Evolutionary conservation across 208 protist genomes (phyloP), one percentile per base, ranked within the genome.

Genomic region (Leishmania arabica): DNA sequence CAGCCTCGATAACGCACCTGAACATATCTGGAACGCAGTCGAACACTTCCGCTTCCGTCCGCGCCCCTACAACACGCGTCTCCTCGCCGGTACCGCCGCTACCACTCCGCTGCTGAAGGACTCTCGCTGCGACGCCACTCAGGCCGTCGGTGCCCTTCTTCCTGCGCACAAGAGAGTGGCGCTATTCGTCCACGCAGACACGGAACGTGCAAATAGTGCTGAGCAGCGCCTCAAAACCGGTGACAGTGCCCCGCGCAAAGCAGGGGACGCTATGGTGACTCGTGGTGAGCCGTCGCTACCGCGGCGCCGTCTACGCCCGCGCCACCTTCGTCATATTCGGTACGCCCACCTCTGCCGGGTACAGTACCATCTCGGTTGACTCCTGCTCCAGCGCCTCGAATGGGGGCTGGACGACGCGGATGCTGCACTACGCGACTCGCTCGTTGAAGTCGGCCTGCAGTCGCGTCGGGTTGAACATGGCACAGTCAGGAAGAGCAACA

Each of bases 401-500:
- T 15, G 81, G 84, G 62, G 81, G 84, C 21, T 81, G 58, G 45
- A 85, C 64, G 11, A 91, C 79, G 0, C 65, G 27, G 45, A 84
- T 77, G 56, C 74, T 78, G 58, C 75, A 73, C 72, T 85, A 82
- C 74, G 89, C 85, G 19, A 83, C 37, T 31, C 73, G 66, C 73
- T 83, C 76, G 21, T 86, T 81, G 45, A 17, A 7, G 19, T 78
- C 74, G 4, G 49, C 40, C 6, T 21, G 9, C 47, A 24, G 27
- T 3, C 13, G 37, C 13, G 40, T 53, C 2, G 78, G 58, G 51
- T 82, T 65, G 62, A 86, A 83, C 54, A 86, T 45, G 15, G 81
- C n/a, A 31, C 79, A 83, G 64, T 89, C 85, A 47, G 89, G 53
- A 7, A 91, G 60, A 49, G 89, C 84, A 15, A 79, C 85, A 53